Evolutionary conservation across 1,284 basidiomycete genomes (phyloP), one percentile per base, ranked within the genome.

Genomic region (Marasmius sp.): DNA sequence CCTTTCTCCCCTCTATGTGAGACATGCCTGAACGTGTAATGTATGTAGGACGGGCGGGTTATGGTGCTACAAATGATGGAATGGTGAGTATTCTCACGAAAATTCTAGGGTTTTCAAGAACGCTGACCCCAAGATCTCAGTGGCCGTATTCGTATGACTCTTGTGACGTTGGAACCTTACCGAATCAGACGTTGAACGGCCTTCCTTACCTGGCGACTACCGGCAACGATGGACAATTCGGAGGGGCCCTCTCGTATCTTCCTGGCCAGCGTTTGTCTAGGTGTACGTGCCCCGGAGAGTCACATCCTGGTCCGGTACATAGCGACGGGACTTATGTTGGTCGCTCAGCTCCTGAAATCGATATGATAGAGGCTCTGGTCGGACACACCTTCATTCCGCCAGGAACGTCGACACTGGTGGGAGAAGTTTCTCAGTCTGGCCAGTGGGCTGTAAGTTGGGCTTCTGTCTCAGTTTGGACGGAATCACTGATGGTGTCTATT

Each of bases 281-380:
- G 6, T 89, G 87, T 70, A 88, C 87, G 0, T 89, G 88, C 65
- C 69, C 76, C 0, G 76, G 76, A 14, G 80, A 85, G 60, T 69
- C 72, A 11, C 87, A 89, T 64, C 88, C 88, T 0, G 88, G 93
- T 0, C 92, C 93, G 3, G 83, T 81, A 61, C 77, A 81, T 63
- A 16, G 65, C 0, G 80, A 82, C 63, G 81, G 91, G 43, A 80
- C 85, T 1, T 92, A 83, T 68, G 85, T 90, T 2, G 92, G 92
- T 3, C 78, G 92, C 41, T 79, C 85, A 0, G 88, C 91, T 1
- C 91, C 91, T 0, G 91, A 93, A 71, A 92, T 93, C 64, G 89
- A 93, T 72, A 76, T 93, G 51, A 84, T 93, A 65, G 91, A 93
- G 75, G 91, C 89, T 38, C 82, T 85, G 73, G 77, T 81, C 64